Evolutionary conservation across 2,329 filamentous ascomycete genomes (phyloP).

Genomic region (Colletotrichum salicis): DNA sequence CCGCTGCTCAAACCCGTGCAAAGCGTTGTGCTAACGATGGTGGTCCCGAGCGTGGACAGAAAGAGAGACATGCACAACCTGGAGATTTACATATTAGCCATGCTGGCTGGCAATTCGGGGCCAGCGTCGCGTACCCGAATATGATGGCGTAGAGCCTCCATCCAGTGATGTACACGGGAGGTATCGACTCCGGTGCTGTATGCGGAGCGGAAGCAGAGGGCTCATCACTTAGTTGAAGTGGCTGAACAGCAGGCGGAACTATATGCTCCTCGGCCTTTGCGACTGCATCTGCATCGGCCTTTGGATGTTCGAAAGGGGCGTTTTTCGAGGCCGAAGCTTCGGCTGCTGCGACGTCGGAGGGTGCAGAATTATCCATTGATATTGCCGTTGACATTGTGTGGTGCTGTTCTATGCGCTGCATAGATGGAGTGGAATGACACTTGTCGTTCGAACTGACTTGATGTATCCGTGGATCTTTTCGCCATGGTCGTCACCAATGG

Average conservation of each 20-base stretch:
- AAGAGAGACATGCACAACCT: constrained; percentile 43
- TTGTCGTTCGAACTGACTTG: neutral
- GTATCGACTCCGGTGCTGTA: neutral
- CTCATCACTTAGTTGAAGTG: neutral
- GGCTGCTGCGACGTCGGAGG: neutral
- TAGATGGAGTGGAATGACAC: neutral
- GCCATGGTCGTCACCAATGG: neutral
- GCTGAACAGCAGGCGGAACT: neutral
- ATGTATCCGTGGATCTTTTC: neutral
- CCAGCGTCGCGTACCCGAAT: neutral
- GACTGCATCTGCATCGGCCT: constrained; percentile 14
- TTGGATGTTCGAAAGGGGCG: neutral
- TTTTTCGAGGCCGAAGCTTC: neutral
- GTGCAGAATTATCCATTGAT: neutral
- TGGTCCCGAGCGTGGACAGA: constrained; percentile 58
- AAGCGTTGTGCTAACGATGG: constrained; percentile 58
- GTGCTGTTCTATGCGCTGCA: neutral
- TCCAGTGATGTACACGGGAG: constrained; percentile 8
- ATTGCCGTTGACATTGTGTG: neutral
- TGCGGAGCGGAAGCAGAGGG: neutral
- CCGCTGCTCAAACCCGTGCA: constrained; percentile 47
- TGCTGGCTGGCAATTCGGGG: no score
- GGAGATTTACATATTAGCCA: neutral
- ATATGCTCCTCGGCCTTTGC: constrained; percentile 5
- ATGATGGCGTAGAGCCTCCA: constrained; percentile 16